These are phyloP conservation scores for Ettlia oleoabundans DNA, from an alignment of 139 green algal genomes.

Conservation along the genomic window DNA sequence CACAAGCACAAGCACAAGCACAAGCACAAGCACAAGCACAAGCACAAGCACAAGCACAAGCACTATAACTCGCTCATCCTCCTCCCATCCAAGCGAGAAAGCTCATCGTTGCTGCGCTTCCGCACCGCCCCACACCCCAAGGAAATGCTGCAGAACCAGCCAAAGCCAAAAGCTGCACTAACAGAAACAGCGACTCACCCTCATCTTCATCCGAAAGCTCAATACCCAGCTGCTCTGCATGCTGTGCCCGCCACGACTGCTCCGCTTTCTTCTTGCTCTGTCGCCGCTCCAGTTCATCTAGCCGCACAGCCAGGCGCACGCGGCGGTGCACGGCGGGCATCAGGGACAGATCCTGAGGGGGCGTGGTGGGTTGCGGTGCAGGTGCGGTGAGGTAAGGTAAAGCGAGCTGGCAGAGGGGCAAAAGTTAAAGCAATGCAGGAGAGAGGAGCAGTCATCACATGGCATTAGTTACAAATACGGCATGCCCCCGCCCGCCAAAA, in stretches of 20 bases:
- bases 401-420: not conserved
- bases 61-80: no score
- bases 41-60: no score
- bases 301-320: conserved; percentile 57
- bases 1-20: no score
- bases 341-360: conserved; percentile 38
- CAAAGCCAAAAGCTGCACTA: not conserved
- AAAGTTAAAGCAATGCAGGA: not conserved
- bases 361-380: not conserved
- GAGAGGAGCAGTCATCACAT: no score
- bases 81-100: no score
- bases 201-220: conserved; percentile 51
- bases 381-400: not conserved
- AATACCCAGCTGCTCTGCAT: conserved; percentile 58
- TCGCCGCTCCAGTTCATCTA: conserved; percentile 72
- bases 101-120: no score
- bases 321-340: conserved; percentile 39
- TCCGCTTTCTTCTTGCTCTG: conserved; percentile 71
- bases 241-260: conserved; percentile 56
- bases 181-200: not conserved
- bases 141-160: no score
- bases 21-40: no score
- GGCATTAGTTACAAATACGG: no score
- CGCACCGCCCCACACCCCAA: no score
- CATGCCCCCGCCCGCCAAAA: no score